These are phyloP conservation scores for Penicillium concentricum DNA, from an alignment of 2,329 filamentous ascomycete genomes.

Conservation along the genomic window DNA sequence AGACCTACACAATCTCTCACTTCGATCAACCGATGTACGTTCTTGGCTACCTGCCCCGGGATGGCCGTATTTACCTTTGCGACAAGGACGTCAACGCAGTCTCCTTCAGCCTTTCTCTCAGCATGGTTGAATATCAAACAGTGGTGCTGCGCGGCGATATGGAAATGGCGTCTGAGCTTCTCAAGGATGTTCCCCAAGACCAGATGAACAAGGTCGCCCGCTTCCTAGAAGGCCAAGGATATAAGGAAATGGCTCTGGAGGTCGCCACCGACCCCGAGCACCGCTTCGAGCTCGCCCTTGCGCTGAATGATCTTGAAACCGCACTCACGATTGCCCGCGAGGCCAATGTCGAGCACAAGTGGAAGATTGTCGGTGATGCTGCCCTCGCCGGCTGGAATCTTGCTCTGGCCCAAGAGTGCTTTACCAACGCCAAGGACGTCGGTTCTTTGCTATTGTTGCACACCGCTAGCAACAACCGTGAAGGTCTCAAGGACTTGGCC, in stretches of 20 bases:
- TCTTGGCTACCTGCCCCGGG: constrained; percentile 89
- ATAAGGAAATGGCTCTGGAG: constrained; percentile 92
- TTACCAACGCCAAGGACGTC: constrained; percentile 83
- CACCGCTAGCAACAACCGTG: constrained; percentile 76
- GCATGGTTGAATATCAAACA: constrained; percentile 95
- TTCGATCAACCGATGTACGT: constrained; percentile 96
- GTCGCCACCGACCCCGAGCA: constrained; percentile 94
- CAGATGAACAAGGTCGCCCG: constrained; percentile 98
- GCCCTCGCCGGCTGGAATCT: constrained; percentile 86
- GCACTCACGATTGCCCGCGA: constrained; percentile 79
- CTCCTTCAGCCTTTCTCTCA: constrained; percentile 85
- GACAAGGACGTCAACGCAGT: constrained; percentile 94
- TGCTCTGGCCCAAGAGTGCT: constrained; percentile 85
- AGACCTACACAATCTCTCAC: constrained; percentile 95
- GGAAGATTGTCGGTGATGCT: constrained; percentile 95
- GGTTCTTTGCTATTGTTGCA: constrained; percentile 86
- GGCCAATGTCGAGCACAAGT: constrained; percentile 91
- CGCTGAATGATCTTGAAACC: constrained; percentile 78
- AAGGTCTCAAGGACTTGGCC: constrained; percentile 71
- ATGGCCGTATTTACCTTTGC: constrained; percentile 90
- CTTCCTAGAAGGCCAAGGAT: constrained; percentile 94
- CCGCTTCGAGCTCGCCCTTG: constrained; percentile 88
- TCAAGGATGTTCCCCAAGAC: constrained; percentile 80
- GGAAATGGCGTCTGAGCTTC: constrained; percentile 82
- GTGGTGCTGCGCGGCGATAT: constrained; percentile 90